Conservation (phyloP, 2,329 filamentous ascomycete genomes). For the Botrytis medusae region DNA sequence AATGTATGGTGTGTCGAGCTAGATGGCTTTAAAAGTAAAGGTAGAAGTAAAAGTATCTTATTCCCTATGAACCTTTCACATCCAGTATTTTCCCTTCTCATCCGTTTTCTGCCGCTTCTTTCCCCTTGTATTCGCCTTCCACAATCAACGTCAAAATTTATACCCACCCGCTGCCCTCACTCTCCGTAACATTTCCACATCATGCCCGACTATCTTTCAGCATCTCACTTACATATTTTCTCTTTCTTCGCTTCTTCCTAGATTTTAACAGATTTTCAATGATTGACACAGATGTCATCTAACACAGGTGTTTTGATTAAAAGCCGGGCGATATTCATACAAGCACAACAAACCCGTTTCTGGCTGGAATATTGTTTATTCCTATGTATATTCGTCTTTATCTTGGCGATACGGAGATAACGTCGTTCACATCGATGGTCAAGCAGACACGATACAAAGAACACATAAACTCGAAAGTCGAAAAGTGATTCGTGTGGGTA, state of each 20-base stretch:
- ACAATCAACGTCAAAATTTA: background rate
- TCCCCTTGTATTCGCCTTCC: background rate
- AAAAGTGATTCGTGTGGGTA: background rate
- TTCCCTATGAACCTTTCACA: background rate
- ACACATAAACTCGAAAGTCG: background rate
- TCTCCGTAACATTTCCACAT: background rate
- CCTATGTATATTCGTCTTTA: too few species aligned
- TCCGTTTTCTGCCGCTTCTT: background rate
- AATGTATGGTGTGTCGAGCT: background rate
- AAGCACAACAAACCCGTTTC: background rate
- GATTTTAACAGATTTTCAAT: background rate
- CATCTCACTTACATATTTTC: too few species aligned
- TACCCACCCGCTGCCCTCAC: background rate
- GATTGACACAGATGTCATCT: too few species aligned
- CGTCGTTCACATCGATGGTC: background rate
- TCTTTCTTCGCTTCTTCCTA: background rate
- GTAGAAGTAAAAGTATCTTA: background rate
- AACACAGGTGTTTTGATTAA: too few species aligned
- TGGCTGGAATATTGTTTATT: background rate
- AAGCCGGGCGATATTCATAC: too few species aligned
- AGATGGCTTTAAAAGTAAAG: background rate
- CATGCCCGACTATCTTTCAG: too few species aligned
- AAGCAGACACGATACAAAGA: background rate
- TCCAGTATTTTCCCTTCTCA: background rate
- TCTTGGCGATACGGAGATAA: background rate